phyloP scores from a whole-genome alignment of 2,329 filamentous ascomycete species.

The Aspergillus calidoustus region DNA sequence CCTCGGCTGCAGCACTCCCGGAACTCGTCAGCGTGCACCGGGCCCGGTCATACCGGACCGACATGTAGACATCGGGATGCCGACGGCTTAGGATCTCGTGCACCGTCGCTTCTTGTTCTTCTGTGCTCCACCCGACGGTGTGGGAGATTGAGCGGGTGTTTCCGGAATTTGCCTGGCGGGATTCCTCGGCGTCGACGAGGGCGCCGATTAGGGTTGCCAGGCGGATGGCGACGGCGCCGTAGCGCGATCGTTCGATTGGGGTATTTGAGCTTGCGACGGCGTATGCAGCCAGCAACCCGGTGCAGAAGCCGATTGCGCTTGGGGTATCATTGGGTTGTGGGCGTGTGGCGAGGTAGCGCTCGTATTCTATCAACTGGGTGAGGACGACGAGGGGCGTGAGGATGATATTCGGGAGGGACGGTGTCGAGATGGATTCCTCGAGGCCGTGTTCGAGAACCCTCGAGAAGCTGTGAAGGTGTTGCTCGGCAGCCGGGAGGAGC shows the following conservation, averaged over 20 bases:
- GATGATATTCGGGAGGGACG: conserved; percentile 35
- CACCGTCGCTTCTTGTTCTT: conserved; percentile 29
- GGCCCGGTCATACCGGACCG: conserved; percentile 44
- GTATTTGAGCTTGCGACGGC: conserved; percentile 40
- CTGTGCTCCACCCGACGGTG: conserved; percentile 25
- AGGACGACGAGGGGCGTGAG: conserved; percentile 46
- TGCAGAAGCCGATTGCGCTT: conserved; percentile 46
- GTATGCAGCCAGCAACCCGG: conserved; percentile 45
- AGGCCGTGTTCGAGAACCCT: not conserved
- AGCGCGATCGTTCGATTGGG: too few species aligned
- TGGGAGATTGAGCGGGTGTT: conserved; percentile 22
- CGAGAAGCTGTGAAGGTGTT: not conserved
- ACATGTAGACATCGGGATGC: conserved; percentile 39
- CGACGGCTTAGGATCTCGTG: conserved; percentile 4
- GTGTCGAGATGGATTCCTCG: not conserved
- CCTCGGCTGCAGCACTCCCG: conserved; percentile 10
- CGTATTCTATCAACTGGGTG: conserved; percentile 44
- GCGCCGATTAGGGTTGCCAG: conserved; percentile 46
- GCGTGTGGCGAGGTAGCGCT: not conserved
- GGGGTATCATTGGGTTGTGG: conserved; percentile 22
- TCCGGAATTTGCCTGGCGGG: not conserved
- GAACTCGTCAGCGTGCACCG: conserved; percentile 43
- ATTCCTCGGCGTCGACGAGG: conserved; percentile 43
- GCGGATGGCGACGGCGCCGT: conserved; percentile 45
- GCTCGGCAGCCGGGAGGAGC: not conserved